These are phyloP conservation scores for Guadua angustifolia DNA, from an alignment of 176 grass and related monocot genomes.

Conservation along the genomic window DNA sequence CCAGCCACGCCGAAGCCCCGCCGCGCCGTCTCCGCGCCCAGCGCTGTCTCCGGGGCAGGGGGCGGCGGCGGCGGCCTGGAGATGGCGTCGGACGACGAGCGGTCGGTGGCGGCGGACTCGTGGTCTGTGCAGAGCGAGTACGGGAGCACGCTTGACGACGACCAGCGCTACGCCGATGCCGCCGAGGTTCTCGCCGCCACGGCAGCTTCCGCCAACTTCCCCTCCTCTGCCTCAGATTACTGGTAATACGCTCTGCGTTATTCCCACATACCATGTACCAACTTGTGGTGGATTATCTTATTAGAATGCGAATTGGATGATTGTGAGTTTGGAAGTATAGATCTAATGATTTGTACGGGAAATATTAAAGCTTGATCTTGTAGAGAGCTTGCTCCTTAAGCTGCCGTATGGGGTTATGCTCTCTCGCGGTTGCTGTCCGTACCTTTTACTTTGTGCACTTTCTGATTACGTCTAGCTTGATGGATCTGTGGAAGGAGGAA, in stretches of 20 bases:
- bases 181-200: constrained; percentile 63
- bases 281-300: neutral
- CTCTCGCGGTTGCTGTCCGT: neutral
- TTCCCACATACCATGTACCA: neutral
- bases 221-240: constrained; percentile 82
- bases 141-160: constrained; percentile 94
- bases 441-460: neutral
- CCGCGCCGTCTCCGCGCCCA: too few relatives aligned
- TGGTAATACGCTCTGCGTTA: constrained; percentile 45
- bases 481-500: neutral
- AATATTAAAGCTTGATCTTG: neutral
- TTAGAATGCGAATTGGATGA: neutral
- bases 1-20: too few relatives aligned
- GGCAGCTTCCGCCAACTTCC: constrained; percentile 64
- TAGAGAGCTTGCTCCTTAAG: neutral
- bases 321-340: neutral
- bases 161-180: constrained; percentile 90
- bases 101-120: constrained; percentile 93
- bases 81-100: constrained; percentile 84
- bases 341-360: constrained; percentile 28
- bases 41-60: constrained; percentile 37
- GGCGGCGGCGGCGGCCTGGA: constrained; percentile 56
- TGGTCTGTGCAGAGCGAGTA: constrained; percentile 99
- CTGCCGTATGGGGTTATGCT: neutral
- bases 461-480: neutral